A percentile compares a stretch with the other conserved stretches of the same genome.
These are phyloP conservation scores for Prunus davidiana DNA, from an alignment of 306 rosid genomes.

Conservation along the genomic window DNA sequence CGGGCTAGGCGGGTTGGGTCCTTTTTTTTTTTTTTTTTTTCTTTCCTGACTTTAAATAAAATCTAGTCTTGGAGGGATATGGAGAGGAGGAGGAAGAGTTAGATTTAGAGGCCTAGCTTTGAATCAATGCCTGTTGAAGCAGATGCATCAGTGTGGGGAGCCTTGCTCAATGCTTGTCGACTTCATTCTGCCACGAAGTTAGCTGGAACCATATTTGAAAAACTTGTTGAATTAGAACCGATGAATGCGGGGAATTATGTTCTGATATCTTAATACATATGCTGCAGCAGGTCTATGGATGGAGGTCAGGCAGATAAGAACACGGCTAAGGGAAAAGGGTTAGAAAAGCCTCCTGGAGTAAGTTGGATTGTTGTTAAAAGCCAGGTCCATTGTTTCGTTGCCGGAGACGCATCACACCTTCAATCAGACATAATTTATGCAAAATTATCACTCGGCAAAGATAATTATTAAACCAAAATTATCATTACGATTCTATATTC, in stretches of 20 bases:
- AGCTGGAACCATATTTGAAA: conserved; percentile 32
- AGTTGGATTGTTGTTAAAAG: conserved; percentile 46
- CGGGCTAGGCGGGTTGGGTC: no score
- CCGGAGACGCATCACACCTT: conserved; percentile 34
- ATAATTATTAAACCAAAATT: no score
- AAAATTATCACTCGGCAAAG: no score
- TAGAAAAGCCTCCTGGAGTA: conserved; percentile 31
- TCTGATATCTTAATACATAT: conserved; percentile 40
- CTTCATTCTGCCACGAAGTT: conserved; percentile 19
- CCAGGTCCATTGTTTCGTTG: conserved; percentile 34
- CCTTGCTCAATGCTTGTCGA: conserved; percentile 44
- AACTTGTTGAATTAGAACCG: conserved; percentile 44
- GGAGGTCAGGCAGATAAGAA: conserved; percentile 33
- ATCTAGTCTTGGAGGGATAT: no score
- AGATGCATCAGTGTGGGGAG: conserved; percentile 51
- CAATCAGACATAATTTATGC: background rate
- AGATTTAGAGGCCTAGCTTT: background rate
- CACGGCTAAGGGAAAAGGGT: conserved; percentile 35
- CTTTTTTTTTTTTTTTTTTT: no score
- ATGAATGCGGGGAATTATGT: conserved; percentile 41
- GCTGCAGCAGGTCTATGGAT: conserved; percentile 42
- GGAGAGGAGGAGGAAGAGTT: no score
- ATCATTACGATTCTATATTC: no score
- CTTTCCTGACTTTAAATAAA: no score
- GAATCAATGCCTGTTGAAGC: conserved; percentile 34